Percentiles rank a stretch among this genome's conserved stretches.
Evolutionary conservation across 768 basidiomycete species (phyloP).

Genomic region (Kwoniella sp.): DNA sequence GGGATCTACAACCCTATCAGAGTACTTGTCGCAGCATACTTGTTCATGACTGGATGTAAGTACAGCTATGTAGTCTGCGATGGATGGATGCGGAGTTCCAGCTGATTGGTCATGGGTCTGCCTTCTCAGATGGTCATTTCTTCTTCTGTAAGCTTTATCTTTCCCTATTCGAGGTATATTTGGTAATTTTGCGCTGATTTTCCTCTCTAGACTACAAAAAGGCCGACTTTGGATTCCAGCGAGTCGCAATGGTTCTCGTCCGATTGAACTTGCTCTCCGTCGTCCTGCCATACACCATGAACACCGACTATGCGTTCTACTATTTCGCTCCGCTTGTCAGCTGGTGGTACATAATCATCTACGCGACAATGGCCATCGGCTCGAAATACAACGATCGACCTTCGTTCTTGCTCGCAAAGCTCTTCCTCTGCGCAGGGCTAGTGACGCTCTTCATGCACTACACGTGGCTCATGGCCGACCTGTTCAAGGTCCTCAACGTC

Average conservation of each 20-base stretch:
- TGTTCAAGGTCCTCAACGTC: slow-evolving; percentile 68
- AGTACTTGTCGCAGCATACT: slow-evolving; percentile 81
- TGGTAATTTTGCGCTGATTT: neutral
- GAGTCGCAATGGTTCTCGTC: slow-evolving; percentile 75
- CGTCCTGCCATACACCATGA: slow-evolving; percentile 82
- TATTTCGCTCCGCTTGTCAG: slow-evolving; percentile 89
- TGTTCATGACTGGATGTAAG: slow-evolving; percentile 93
- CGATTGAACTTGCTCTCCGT: slow-evolving; percentile 82
- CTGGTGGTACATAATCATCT: slow-evolving; percentile 80
- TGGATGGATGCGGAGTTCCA: too few relatives aligned
- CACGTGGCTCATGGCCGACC: slow-evolving; percentile 64
- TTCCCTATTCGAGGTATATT: neutral
- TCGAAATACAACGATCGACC: slow-evolving; percentile 72
- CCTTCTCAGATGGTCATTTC: slow-evolving; percentile 63
- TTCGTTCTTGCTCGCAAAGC: slow-evolving; percentile 70
- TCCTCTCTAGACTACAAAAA: slow-evolving; percentile 68
- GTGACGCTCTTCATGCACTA: slow-evolving; percentile 70
- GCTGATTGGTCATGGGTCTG: too few relatives aligned
- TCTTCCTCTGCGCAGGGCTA: slow-evolving; percentile 65
- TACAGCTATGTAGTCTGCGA: slow-evolving; percentile 11
- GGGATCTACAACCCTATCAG: slow-evolving; percentile 93
- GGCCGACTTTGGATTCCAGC: slow-evolving; percentile 77
- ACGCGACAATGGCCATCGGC: slow-evolving; percentile 72
- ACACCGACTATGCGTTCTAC: slow-evolving; percentile 86
- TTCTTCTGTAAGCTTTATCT: slow-evolving; percentile 62